Evolutionary conservation across 805 yeast species (phyloP).

Genomic region (Yarrowia sp.): DNA sequence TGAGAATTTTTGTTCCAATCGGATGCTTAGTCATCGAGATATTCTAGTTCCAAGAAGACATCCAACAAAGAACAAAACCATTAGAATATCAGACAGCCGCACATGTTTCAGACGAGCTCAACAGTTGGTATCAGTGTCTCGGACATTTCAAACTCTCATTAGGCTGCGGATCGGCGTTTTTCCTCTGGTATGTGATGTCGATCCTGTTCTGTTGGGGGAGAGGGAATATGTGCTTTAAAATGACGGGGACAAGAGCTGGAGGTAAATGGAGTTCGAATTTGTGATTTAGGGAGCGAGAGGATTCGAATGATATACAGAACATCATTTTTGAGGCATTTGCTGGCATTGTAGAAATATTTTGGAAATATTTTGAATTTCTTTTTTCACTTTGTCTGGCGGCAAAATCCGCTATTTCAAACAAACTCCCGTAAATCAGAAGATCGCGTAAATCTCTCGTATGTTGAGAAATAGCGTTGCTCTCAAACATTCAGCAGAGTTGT

Average conservation of each 20-base stretch:
- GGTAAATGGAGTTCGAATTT: background rate
- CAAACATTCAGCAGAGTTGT: background rate
- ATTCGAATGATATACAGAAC: too few relatives aligned
- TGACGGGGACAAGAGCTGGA: background rate
- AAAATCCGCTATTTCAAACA: background rate
- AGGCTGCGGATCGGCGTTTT: background rate
- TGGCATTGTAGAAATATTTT: too few relatives aligned
- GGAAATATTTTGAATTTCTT: too few relatives aligned
- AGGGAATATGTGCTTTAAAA: background rate
- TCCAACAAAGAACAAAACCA: too few relatives aligned
- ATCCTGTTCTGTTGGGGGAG: background rate
- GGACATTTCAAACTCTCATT: background rate
- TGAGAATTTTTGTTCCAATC: too few relatives aligned
- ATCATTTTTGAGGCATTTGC: too few relatives aligned
- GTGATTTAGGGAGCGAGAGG: background rate
- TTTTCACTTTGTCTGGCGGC: background rate
- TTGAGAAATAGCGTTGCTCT: background rate
- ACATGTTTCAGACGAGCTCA: background rate
- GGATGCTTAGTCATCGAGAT: background rate
- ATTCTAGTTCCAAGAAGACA: background rate
- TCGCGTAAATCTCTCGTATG: constrained; percentile 1
- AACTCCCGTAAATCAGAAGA: constrained; percentile 2
- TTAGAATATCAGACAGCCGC: background rate
- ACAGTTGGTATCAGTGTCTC: background rate
- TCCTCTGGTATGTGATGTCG: background rate